Conservation (phyloP, 192 early-diverging fungal genomes). For the Coemansia sp. region DNA sequence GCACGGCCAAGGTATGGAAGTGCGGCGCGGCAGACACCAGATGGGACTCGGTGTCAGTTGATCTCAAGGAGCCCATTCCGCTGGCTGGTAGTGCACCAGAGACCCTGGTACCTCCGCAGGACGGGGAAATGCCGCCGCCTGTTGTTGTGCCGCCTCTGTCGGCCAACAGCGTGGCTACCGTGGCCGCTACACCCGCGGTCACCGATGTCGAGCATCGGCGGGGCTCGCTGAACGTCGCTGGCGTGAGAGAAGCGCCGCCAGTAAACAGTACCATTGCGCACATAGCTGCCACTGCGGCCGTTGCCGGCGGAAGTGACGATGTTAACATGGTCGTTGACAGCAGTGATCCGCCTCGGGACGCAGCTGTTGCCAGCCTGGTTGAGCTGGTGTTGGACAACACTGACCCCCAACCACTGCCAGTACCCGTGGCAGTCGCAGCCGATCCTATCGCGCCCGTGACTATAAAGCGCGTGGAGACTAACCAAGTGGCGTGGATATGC, state of each 20-base stretch:
- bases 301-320: not conserved
- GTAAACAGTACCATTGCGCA: not conserved
- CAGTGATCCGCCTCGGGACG: not conserved
- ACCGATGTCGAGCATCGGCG: not conserved
- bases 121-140: not conserved
- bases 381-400: slow-evolving; percentile 24
- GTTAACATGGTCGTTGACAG: not conserved
- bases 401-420: not conserved
- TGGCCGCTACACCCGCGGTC: not conserved
- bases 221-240: slow-evolving; percentile 1
- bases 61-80: slow-evolving; percentile 42
- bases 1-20: slow-evolving; percentile 75
- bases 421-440: not conserved
- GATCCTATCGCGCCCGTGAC: not conserved
- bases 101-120: slow-evolving; percentile 11
- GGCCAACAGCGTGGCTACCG: not conserved
- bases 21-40: slow-evolving; percentile 50
- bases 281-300: not conserved
- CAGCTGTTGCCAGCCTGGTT: not conserved
- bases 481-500: slow-evolving; percentile 70
- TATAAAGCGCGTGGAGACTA: slow-evolving; percentile 40
- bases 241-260: not conserved
- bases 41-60: slow-evolving; percentile 62
- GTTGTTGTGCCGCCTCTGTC: not conserved
- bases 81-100: slow-evolving; percentile 14